Percentiles rank a stretch among this genome's conserved stretches.
Conservation (phyloP, 2,329 filamentous ascomycete species). For the Teratosphaeria epicoccoides region DNA sequence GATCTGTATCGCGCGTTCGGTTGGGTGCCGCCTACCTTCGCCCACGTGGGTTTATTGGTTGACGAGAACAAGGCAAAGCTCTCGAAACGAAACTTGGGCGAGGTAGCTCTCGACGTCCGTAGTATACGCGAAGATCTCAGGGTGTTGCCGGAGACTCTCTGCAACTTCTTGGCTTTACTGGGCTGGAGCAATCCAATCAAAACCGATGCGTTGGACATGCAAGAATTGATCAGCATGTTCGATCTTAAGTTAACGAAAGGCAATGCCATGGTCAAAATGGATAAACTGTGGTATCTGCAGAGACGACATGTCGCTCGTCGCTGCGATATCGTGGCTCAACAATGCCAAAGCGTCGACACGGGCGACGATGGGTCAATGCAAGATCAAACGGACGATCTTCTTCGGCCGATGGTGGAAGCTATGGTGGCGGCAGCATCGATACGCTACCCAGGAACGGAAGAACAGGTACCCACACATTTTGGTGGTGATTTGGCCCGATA, state of each 20-base stretch:
- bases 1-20: constrained; percentile 42
- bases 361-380: not conserved
- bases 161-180: constrained; percentile 75
- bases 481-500: constrained; percentile 28
- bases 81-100: constrained; percentile 61
- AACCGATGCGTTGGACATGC: constrained; percentile 60
- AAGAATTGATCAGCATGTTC: constrained; percentile 64
- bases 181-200: constrained; percentile 66
- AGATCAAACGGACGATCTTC: constrained; percentile 13
- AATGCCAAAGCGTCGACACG: not conserved
- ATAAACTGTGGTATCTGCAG: constrained; percentile 74
- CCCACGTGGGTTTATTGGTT: constrained; percentile 39
- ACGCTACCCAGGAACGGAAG: constrained; percentile 2
- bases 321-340: constrained; percentile 34
- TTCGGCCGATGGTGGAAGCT: constrained; percentile 24
- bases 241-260: constrained; percentile 82
- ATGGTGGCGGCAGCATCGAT: constrained; percentile 21
- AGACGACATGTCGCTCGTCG: constrained; percentile 51
- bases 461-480: not conserved
- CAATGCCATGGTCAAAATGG: constrained; percentile 69
- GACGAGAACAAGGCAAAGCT: constrained; percentile 40
- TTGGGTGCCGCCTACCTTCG: constrained; percentile 38
- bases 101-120: constrained; percentile 46
- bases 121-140: constrained; percentile 47
- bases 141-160: constrained; percentile 52